Percentiles rank a stretch among this genome's conserved stretches.
These are phyloP conservation scores for Thraustotheca clavata DNA, from an alignment of 352 stramenopile species.

Conservation along the genomic window DNA sequence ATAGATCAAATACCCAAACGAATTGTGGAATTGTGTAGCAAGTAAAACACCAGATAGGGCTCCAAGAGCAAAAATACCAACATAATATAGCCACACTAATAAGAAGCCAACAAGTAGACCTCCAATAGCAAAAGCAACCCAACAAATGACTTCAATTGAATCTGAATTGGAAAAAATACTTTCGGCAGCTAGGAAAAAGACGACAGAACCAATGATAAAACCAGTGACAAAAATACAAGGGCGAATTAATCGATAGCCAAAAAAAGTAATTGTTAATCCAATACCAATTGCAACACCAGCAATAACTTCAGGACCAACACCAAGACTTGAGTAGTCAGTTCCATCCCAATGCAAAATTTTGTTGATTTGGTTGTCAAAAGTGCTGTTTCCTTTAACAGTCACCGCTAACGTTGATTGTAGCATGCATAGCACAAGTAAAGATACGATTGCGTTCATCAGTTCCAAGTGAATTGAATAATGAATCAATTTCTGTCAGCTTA, in stretches of 20 bases:
- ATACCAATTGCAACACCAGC: constrained; percentile 37
- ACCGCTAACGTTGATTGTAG: background rate
- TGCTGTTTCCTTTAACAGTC: constrained; percentile 1
- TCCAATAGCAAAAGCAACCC: constrained; percentile 35
- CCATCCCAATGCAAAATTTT: constrained; percentile 7
- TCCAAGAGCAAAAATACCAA: constrained; percentile 34
- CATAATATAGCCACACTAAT: constrained; percentile 33
- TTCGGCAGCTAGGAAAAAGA: constrained; percentile 38
- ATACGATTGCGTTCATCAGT: too few species aligned
- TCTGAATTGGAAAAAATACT: constrained; percentile 25
- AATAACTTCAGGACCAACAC: constrained; percentile 37
- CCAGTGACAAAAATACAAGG: constrained; percentile 54
- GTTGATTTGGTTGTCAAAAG: constrained; percentile 17
- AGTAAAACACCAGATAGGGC: constrained; percentile 32
- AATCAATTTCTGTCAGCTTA: too few species aligned
- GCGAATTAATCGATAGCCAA: constrained; percentile 46
- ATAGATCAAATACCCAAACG: constrained; percentile 30
- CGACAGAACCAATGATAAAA: constrained; percentile 55
- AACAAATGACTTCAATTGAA: constrained; percentile 39
- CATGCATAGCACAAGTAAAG: background rate
- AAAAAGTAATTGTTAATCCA: constrained; percentile 34
- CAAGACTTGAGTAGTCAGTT: constrained; percentile 20
- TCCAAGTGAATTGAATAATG: too few species aligned
- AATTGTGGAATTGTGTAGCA: constrained; percentile 39
- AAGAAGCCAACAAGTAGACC: constrained; percentile 29